Percentiles rank a stretch among this genome's conserved stretches.
Evolutionary conservation across 2,329 filamentous ascomycete genomes (phyloP).

Genomic region (Colletotrichum sp.): DNA sequence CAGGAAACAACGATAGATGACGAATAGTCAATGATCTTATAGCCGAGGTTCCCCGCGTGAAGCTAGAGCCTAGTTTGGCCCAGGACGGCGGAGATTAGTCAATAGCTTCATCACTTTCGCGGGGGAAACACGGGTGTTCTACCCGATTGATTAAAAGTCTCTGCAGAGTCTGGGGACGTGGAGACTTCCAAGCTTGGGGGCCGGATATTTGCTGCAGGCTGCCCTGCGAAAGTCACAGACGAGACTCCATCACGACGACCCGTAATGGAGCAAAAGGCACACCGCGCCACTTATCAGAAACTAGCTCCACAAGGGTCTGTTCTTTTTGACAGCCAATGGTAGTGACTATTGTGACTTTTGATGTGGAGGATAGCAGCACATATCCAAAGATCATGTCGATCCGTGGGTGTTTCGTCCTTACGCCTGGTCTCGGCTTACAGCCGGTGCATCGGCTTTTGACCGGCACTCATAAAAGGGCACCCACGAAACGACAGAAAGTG

Average conservation of each 20-base stretch:
- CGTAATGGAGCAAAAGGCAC: neutral
- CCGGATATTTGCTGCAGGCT: neutral
- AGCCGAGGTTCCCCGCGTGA: neutral
- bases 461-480: neutral
- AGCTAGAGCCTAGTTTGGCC: neutral
- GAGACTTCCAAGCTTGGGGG: neutral
- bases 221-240: neutral
- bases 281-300: neutral
- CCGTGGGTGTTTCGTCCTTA: neutral
- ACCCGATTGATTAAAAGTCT: neutral
- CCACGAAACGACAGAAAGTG: neutral
- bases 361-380: neutral
- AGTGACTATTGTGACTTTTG: neutral
- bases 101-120: neutral
- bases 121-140: neutral
- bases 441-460: neutral
- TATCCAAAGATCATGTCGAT: neutral
- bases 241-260: neutral
- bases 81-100: neutral
- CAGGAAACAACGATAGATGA: neutral
- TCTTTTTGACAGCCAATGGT: neutral
- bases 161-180: neutral
- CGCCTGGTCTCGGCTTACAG: neutral
- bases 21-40: neutral
- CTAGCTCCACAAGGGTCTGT: neutral